phyloP scores from a whole-genome alignment of 805 yeast species.

The Nakazawaea peltata region DNA sequence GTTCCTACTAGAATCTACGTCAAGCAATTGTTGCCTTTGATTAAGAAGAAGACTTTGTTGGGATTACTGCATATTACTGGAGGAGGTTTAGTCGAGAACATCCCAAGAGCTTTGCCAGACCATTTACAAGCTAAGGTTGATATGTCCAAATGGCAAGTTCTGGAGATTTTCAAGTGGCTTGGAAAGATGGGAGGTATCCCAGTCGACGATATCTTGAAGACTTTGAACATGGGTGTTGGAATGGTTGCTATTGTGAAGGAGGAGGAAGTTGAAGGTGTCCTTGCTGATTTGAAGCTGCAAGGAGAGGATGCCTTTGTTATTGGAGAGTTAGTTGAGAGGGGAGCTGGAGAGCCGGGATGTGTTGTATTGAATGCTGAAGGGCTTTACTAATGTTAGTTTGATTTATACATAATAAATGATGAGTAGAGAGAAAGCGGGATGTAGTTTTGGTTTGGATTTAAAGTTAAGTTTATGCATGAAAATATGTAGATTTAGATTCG shows the following conservation, averaged over 20 bases:
- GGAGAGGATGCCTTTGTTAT: slow-evolving; percentile 72
- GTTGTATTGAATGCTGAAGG: slow-evolving; percentile 42
- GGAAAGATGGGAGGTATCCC: slow-evolving; percentile 92
- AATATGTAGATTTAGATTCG: neutral
- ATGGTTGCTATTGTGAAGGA: slow-evolving; percentile 82
- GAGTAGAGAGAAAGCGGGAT: too few species aligned
- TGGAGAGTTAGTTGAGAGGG: slow-evolving; percentile 48
- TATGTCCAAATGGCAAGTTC: slow-evolving; percentile 73
- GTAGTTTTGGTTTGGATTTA: too few species aligned
- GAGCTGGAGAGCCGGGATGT: slow-evolving; percentile 48
- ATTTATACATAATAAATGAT: neutral
- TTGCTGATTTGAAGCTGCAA: slow-evolving; percentile 43
- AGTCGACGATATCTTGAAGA: slow-evolving; percentile 71
- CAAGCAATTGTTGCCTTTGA: slow-evolving; percentile 73
- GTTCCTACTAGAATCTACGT: slow-evolving; percentile 94
- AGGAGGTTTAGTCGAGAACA: slow-evolving; percentile 94
- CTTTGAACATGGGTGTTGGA: slow-evolving; percentile 94
- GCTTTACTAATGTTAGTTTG: slow-evolving; percentile 33
- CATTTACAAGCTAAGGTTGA: slow-evolving; percentile 76
- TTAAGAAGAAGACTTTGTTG: slow-evolving; percentile 57
- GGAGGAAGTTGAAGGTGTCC: slow-evolving; percentile 53
- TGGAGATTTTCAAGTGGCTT: slow-evolving; percentile 89
- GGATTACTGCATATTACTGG: slow-evolving; percentile 98
- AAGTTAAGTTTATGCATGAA: too few species aligned
- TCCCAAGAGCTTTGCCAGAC: slow-evolving; percentile 89